phyloP scores from a whole-genome alignment of 2,329 filamentous ascomycete species.

The Neophaeococcomyces mojaviensis region DNA sequence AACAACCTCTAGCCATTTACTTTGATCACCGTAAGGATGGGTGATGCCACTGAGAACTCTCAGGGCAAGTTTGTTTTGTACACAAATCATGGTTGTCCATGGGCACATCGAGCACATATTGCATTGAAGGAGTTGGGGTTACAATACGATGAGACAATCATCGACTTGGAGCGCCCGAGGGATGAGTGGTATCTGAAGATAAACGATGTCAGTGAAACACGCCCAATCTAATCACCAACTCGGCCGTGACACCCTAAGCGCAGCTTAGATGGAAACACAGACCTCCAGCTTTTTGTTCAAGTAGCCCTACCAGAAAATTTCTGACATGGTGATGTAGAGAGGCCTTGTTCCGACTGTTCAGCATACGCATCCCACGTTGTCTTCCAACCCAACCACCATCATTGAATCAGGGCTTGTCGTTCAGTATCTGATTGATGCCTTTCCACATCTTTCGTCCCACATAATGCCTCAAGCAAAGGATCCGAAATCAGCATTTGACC shows the following conservation, averaged over 20 bases:
- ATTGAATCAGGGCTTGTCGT: conserved; percentile 67
- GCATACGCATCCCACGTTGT: conserved; percentile 21
- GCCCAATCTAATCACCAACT: too few species aligned
- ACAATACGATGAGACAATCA: conserved; percentile 61
- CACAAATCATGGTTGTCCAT: conserved; percentile 63
- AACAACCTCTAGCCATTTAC: too few species aligned
- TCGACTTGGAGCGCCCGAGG: conserved; percentile 63
- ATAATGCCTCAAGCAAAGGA: conserved; percentile 40
- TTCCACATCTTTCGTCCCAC: conserved; percentile 53
- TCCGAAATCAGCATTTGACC: conserved; percentile 49
- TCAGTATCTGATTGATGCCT: conserved; percentile 62
- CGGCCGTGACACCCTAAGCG: too few species aligned
- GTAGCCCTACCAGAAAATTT: neutral
- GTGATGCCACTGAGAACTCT: conserved; percentile 15
- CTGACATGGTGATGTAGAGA: conserved; percentile 34
- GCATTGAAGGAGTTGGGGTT: conserved; percentile 59
- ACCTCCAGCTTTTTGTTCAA: conserved; percentile 5
- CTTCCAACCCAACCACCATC: conserved; percentile 62
- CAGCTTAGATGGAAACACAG: neutral
- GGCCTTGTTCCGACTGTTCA: conserved; percentile 64
- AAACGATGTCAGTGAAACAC: conserved; percentile 51
- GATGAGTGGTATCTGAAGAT: conserved; percentile 67
- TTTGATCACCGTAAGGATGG: neutral
- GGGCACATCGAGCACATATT: conserved; percentile 69
- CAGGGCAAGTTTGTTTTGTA: conserved; percentile 55